These are phyloP conservation scores for Ceratobasidium sp. DNA, from an alignment of 1,284 basidiomycete species.

Conservation along the genomic window DNA sequence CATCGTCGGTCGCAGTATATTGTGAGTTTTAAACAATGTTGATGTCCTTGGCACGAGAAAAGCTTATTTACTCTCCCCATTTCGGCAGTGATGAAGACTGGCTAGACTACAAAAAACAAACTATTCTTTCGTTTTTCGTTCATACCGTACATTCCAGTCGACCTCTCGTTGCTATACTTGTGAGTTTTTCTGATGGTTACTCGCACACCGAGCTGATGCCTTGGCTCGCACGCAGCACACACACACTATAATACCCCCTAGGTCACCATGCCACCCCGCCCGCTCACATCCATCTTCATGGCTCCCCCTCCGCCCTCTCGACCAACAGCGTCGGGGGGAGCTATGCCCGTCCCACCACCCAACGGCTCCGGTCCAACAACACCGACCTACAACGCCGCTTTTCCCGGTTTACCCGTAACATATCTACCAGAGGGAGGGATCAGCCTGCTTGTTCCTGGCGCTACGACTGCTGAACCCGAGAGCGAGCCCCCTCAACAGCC, in stretches of 20 bases:
- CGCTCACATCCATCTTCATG: constrained; percentile 42
- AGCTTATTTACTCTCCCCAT: neutral
- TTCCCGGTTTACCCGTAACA: constrained; percentile 36
- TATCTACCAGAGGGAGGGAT: constrained; percentile 32
- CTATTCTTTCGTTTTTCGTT: neutral
- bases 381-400: constrained; percentile 35
- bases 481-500: constrained; percentile 17
- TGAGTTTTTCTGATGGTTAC: constrained; percentile 27
- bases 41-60: neutral
- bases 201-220: neutral
- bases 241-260: neutral
- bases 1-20: neutral
- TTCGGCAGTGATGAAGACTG: constrained; percentile 26
- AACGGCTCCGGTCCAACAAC: constrained; percentile 31
- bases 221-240: neutral
- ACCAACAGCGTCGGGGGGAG: constrained; percentile 27
- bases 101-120: constrained; percentile 13
- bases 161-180: neutral
- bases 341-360: neutral
- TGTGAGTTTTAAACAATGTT: neutral
- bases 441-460: constrained; percentile 8
- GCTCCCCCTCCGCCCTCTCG: constrained; percentile 40
- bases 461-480: constrained; percentile 18
- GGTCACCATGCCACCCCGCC: constrained; percentile 35
- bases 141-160: neutral